Base-by-base conservation (phyloP, 768 basidiomycete species). In the Boletus rubroflammeus region DNA sequence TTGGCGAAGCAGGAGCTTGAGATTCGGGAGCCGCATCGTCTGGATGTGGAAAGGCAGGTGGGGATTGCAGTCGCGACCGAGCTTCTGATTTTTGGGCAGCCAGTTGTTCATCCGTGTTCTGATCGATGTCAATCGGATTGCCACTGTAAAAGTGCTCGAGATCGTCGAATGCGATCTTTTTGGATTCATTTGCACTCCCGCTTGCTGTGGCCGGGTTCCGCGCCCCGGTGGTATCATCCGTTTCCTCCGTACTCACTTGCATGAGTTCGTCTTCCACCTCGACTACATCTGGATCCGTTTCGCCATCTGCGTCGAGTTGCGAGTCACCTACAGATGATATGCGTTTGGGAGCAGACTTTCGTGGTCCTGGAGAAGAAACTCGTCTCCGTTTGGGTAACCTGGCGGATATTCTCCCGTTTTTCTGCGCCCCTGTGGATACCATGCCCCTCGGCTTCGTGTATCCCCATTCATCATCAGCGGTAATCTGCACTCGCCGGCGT, bases 241-340 rank as follows among this genome's bases (percentile, higher is more conserved):
- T 49, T 35, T 62, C 66, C 39, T 65, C 70, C 21, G 40, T 5
- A 36, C 60, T 60, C 31, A 40, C 61, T 59, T 59, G 61, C 64
- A 70, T 67, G 44, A 68, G 63, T 36, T 64, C 65, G 26, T 69
- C 69, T 47, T 67, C 70, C 50, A 78, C 75, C 11, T 75, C 75
- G 28, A 72, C 64, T 15, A 66, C 61, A 46, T 77, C 76, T 25
- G 69, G 64, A 47, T 73, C 71, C 19, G 65, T 62, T 38, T 62
- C 62, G 29, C 72, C 69, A 54, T 71, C 69, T 29, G 70, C 69
- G 15, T 70, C 69, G 17, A 67, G 62, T 38, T 70, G 71, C 19
- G 69, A 70, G 45, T 70, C 61, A 9, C 62, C 61, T 29, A 31
- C 45, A 32, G 70, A 70, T 34, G 63, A 54, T 2, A 51, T 43